Conservation (phyloP, 2,329 filamentous ascomycete species). For the Pestalotiopsis sp. region DNA sequence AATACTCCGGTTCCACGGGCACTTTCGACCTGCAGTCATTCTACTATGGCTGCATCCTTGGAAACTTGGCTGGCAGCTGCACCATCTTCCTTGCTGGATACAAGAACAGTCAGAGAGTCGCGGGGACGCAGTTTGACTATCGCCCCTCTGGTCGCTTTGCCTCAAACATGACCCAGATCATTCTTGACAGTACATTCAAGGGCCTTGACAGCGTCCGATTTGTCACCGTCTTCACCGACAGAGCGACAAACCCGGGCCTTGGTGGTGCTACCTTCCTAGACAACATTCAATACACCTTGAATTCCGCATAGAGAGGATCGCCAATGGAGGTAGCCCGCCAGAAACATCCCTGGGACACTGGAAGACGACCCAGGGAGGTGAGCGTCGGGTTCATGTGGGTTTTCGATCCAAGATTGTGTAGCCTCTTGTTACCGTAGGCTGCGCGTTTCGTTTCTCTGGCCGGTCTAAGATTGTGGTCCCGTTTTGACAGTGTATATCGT, state of each 20-base stretch:
- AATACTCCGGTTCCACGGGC: not conserved
- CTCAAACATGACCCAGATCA: not conserved
- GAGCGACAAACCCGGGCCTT: not conserved
- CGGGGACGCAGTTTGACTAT: not conserved
- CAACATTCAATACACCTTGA: not conserved
- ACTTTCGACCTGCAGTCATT: not conserved
- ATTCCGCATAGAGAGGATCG: not conserved
- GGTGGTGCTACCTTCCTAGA: not conserved
- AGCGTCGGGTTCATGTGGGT: too few relatives aligned
- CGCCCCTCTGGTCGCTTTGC: not conserved
- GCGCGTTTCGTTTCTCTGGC: too few relatives aligned
- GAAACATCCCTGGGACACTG: too few relatives aligned
- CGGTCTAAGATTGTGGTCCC: too few relatives aligned
- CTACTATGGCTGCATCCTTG: slow-evolving; percentile 1
- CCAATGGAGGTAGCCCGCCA: not conserved
- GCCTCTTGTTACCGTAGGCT: too few relatives aligned
- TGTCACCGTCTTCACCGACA: not conserved
- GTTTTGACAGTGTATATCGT: too few relatives aligned
- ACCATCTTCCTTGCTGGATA: not conserved
- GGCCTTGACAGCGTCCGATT: not conserved
- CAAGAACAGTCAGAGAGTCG: not conserved
- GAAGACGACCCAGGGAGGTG: too few relatives aligned
- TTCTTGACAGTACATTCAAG: not conserved
- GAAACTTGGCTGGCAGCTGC: not conserved
- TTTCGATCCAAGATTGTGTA: too few relatives aligned